Percentiles rank a stretch among this genome's conserved stretches.
These are phyloP conservation scores for Liquidambar formosana DNA, from an alignment of 164 flowering plant species.

Conservation along the genomic window DNA sequence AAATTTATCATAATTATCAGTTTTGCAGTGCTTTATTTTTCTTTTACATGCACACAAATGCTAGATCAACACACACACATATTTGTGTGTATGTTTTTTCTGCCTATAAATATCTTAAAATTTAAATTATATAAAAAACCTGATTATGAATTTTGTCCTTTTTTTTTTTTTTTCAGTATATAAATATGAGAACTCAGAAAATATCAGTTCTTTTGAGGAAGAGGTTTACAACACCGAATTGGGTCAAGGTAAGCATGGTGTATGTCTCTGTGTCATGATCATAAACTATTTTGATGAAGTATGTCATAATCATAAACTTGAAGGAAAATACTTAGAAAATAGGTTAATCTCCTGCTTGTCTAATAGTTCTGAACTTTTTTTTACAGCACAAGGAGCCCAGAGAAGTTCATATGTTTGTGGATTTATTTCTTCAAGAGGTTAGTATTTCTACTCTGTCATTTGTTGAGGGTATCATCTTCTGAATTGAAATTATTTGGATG, in stretches of 20 bases:
- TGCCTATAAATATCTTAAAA: no score
- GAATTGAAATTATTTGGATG: neutral
- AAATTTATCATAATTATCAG: neutral
- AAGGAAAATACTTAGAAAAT: neutral
- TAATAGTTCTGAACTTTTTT: constrained; percentile 20
- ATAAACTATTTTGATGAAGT: no score
- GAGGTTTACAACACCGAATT: constrained; percentile 93
- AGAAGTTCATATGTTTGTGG: constrained; percentile 99
- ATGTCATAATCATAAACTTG: no score
- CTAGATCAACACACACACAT: no score
- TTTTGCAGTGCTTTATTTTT: no score
- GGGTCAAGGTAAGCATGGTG: constrained; percentile 77
- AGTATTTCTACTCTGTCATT: constrained; percentile 9
- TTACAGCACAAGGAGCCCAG: constrained; percentile 98
- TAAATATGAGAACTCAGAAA: constrained; percentile 76
- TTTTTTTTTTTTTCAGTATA: constrained; percentile 57
- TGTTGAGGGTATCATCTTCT: neutral
- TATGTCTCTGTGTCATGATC: constrained; percentile 6
- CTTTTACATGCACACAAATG: no score
- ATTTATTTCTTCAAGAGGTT: constrained; percentile 94
- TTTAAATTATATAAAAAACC: neutral
- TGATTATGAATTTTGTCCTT: neutral
- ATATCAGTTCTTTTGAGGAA: constrained; percentile 77
- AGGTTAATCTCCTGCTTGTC: constrained; percentile 10
- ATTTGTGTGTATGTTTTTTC: no score